Base-by-base conservation (phyloP, 352 stramenopile species). In the Pythium phragmitis region DNA sequence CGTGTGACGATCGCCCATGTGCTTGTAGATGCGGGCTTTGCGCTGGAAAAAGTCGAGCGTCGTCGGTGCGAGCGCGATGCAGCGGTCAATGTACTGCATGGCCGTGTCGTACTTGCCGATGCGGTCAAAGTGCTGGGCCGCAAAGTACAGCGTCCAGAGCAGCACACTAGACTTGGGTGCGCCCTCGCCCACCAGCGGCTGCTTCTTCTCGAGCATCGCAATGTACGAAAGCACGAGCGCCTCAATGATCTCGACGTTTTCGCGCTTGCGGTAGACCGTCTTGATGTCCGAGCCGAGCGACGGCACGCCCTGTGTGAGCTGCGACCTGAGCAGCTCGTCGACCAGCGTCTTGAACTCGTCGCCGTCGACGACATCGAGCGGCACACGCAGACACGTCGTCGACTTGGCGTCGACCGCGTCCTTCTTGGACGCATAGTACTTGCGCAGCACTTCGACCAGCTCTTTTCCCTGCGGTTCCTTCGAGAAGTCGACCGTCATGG, bases 221-320 rank as follows among this genome's bases (percentile, higher is more conserved):
- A 96, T 74, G 67, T 97, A 98, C 41, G 66, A 79, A 34, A 95
- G 65, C 50, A 96, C 63, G 0, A 98, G 70, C 49, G 89, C 64
- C 36, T 77, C 93, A 34, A 82, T 81, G 60, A 81, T 84, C 77
- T 76, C 72, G 1, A 74, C 74, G 48, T 89, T 90, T 19, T 73
- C 70, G 52, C 85, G 75, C 57, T 82, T 65, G 23, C 62, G 69
- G 65, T 98, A 96, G 52, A 98, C 73, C 17, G 86, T 82, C 74
- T 93, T 97, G 11, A 99, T 74, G 68, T 98, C 93, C n/a, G 80
- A 87, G 36, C 93, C 96, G 7, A 99, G 76, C 16, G 92, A 98
- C 36, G 96, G 96, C 46, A 99, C 93, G 39, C 92, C 94, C 69
- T 97, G 97, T 17, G 84, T 82, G 57, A 99, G 68, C 60, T 91